phyloP scores from a whole-genome alignment of 169 alveolate species.

The Neospora caninum region DNA sequence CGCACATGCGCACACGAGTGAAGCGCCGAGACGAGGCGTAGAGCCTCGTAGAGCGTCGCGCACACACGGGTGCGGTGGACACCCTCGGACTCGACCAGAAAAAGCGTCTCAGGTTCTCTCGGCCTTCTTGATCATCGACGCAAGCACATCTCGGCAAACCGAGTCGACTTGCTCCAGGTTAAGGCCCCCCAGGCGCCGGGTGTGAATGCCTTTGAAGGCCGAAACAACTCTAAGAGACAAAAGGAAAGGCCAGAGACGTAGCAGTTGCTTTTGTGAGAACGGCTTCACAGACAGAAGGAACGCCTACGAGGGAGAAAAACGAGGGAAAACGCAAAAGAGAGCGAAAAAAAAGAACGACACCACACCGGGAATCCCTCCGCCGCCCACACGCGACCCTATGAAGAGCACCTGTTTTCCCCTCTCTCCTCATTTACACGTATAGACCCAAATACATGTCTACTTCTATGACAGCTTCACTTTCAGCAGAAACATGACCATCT shows the following conservation, averaged over 20 bases:
- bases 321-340: not conserved
- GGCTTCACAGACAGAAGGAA: not conserved
- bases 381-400: no score
- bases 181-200: not conserved
- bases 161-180: conserved; percentile 29
- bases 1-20: no score
- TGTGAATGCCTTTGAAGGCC: conserved; percentile 19
- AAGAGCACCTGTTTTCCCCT: no score
- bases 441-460: no score
- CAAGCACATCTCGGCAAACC: not conserved
- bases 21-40: no score
- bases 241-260: not conserved
- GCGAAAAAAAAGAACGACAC: not conserved
- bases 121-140: not conserved
- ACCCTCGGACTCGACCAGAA: no score
- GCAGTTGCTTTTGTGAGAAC: not conserved
- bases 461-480: no score
- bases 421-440: no score
- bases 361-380: no score
- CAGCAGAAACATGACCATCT: not conserved
- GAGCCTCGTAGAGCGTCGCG: no score
- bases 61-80: no score
- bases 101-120: not conserved
- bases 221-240: not conserved
- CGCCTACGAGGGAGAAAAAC: not conserved